Evolutionary conservation across 2,329 filamentous ascomycete genomes (phyloP).

Genomic region (Sporothrix dimorphospora): DNA sequence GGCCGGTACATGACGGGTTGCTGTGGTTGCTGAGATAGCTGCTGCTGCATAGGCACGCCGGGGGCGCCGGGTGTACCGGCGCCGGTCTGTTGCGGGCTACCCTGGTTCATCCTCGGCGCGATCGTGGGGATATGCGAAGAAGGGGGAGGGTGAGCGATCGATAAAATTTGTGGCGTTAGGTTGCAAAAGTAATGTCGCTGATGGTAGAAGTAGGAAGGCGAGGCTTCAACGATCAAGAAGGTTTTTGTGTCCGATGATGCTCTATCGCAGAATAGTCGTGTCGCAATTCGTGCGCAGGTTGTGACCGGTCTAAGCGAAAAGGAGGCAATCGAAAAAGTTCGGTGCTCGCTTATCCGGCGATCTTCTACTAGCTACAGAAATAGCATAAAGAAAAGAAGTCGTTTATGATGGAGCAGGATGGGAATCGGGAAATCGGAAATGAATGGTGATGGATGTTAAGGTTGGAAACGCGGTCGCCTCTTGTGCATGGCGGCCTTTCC

Average conservation of each 20-base stretch:
- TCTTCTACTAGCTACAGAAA: neutral
- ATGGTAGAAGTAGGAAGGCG: neutral
- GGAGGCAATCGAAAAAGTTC: neutral
- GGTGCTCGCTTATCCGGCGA: neutral
- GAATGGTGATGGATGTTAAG: conserved; percentile 11
- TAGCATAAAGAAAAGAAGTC: neutral
- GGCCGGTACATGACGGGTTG: conserved; percentile 50
- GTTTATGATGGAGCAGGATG: neutral
- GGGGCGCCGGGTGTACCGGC: conserved; percentile 23
- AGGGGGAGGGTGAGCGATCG: too few relatives aligned
- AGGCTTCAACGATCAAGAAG: neutral
- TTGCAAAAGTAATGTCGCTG: neutral
- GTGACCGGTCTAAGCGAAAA: neutral
- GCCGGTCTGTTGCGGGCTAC: conserved; percentile 26
- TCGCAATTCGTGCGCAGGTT: conserved; percentile 6
- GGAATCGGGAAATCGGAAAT: neutral
- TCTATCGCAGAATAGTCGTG: neutral
- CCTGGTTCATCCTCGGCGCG: conserved; percentile 27
- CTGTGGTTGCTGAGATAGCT: conserved; percentile 22
- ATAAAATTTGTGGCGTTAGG: too few relatives aligned
- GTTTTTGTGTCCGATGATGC: neutral
- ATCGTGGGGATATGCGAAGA: neutral
- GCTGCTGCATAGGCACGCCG: neutral
- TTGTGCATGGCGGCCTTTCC: neutral
- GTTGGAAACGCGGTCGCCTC: conserved; percentile 23